Conservation (phyloP, 371 early-diverging fungal genomes). For the Rhizopus delemar region DNA sequence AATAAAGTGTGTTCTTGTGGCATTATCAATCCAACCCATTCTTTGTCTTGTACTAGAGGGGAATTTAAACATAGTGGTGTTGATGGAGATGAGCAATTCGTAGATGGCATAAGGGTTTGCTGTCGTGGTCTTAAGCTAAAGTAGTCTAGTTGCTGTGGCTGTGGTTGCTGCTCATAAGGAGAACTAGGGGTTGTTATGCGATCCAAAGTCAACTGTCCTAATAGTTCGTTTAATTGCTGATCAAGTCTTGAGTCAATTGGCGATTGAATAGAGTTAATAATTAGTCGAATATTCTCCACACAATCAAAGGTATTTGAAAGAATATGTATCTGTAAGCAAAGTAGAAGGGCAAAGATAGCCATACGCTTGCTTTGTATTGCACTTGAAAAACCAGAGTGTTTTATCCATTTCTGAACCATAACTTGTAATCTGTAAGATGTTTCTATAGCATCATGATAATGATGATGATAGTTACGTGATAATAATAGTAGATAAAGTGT, state of each 20-base stretch:
- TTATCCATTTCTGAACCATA: slow-evolving; percentile 23
- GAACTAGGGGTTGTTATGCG: neutral
- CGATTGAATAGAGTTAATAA: slow-evolving; percentile 6
- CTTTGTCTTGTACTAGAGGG: neutral
- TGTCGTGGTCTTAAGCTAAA: slow-evolving; percentile 20
- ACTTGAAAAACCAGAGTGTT: slow-evolving; percentile 8
- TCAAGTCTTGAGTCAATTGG: slow-evolving; percentile 12
- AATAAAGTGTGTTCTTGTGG: slow-evolving; percentile 1
- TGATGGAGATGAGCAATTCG: slow-evolving; percentile 9
- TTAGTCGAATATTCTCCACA: slow-evolving; percentile 17
- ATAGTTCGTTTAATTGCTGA: slow-evolving; percentile 11
- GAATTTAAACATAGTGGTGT: neutral
- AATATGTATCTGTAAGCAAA: slow-evolving; percentile 19
- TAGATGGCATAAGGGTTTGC: slow-evolving; percentile 4
- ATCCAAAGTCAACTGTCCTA: neutral
- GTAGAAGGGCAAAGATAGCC: slow-evolving; percentile 22
- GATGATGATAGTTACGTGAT: slow-evolving; percentile 8
- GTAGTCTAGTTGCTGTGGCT: slow-evolving; percentile 13
- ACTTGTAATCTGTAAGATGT: slow-evolving; percentile 21
- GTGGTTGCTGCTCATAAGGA: slow-evolving; percentile 8
- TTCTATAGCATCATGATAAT: slow-evolving; percentile 10
- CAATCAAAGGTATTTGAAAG: slow-evolving; percentile 8
- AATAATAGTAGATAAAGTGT: slow-evolving; percentile 22
- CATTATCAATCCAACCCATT: neutral
- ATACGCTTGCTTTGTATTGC: slow-evolving; percentile 23